Evolutionary conservation across 257 asterid species (phyloP).

Genomic region (Jasminum sambac): DNA sequence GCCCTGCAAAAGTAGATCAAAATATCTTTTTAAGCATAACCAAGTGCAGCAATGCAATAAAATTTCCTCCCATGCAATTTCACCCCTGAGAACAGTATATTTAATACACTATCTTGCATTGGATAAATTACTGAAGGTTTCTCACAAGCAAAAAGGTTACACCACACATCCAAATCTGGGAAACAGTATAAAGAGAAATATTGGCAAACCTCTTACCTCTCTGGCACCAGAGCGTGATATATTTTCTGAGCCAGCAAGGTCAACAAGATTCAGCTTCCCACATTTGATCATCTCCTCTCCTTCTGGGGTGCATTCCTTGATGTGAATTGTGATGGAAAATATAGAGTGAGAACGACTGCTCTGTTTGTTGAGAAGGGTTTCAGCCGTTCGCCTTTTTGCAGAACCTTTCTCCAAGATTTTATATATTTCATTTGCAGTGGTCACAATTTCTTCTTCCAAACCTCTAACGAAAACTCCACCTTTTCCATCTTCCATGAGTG

Average conservation of each 20-base stretch:
- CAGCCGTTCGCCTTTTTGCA: conserved; percentile 96
- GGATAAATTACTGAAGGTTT: background rate
- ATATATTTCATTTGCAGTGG: conserved; percentile 89
- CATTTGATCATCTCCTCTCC: conserved; percentile 98
- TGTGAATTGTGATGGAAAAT: conserved; percentile 93
- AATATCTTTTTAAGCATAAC: conserved; percentile 3
- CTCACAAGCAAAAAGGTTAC: background rate
- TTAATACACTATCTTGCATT: background rate
- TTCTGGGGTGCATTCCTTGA: conserved; percentile 95
- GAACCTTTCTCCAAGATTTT: conserved; percentile 94
- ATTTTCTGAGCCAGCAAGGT: conserved; percentile 98
- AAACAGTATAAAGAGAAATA: conserved; percentile 2
- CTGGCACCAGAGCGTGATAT: conserved; percentile 98
- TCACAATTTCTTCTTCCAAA: conserved; percentile 94
- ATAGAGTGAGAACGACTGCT: conserved; percentile 99
- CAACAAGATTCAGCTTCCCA: conserved; percentile 97
- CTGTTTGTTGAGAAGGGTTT: conserved; percentile 96
- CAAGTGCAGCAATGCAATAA: conserved; percentile 14
- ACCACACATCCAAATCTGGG: background rate
- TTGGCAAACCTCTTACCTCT: conserved; percentile 61
- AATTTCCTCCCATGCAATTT: background rate
- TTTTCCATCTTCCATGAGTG: conserved; percentile 98
- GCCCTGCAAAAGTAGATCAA: conserved; percentile 55
- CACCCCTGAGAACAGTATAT: background rate
- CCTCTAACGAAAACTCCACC: conserved; percentile 97